Evolutionary conservation across 2,329 filamentous ascomycete genomes (phyloP), one percentile per base, ranked within the genome.

Genomic region (Stagonosporopsis chrysanthemi): DNA sequence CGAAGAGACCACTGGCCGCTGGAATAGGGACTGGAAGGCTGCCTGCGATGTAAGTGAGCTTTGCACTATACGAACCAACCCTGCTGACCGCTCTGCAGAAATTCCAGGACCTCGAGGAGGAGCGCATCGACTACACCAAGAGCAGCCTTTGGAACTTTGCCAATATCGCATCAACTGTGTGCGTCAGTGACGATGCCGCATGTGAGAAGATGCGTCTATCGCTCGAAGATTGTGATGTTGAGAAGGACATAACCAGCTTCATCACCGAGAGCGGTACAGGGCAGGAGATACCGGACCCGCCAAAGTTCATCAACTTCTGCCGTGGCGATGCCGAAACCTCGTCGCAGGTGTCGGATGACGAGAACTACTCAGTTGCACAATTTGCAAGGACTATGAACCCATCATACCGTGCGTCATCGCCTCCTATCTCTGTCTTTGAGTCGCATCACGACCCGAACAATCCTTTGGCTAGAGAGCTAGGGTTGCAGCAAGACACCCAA

Each of bases 221-320:
- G 0, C 83, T 99, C 2, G 96, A 99, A 79, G 90, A 91, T 71
- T 96, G 96, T 79, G 95, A 99, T 69, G 95, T 99, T 2, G 93
- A 97, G 75, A 96, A 94, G 75, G 96, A 99, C 74, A 97, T 99
- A 61, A 80, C 87, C 22, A 81, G 78, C 61, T 99, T 99, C 80
- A 99, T 99, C 78, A 89, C 84, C 61, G 92, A 96, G 44, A 86
- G 80, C 63, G 94, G 94, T 22, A 99, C 95, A 2, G 93, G 95
- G 5, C 94, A 98, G 76, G 96, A 99, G 75, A 99, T 99, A 43
- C 96, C 95, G 1, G 95, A 97, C 75, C 87, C 95, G 23, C 95
- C 95, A 40, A 97, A 92, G 76, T 99, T 97, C 76, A 97, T 99
- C 86, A 97, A 99, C 81, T 99, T 98, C 77, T 96, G 92, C 75